Base-by-base conservation (phyloP, 208 protist genomes). In the Trypanosoma scelopori region DNA sequence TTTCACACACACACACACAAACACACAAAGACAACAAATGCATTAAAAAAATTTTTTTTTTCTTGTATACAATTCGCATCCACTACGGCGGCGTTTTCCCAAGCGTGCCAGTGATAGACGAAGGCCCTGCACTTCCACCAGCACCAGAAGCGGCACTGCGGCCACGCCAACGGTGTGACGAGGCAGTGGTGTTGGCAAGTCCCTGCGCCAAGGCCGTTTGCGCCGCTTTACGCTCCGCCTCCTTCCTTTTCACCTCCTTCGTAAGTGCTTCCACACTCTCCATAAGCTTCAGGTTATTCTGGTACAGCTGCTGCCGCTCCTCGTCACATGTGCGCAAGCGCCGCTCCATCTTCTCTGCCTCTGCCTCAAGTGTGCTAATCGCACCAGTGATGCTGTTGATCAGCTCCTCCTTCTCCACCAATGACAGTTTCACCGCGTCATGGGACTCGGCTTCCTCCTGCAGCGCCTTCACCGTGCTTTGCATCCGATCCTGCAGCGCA, bases 281-380 rank as follows among this genome's bases (percentile, higher is more conserved):
- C 13, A 93, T 84, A 45, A 93, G 79, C 25, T 66, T 65, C 6
- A 71, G 55, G 70, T 91, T 93, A 63, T 93, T 82, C 0, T 56
- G 32, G 42, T 65, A 81, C 50, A 90, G 80, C 28, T 55, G 37
- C 11, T 60, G 65, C 9, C 78, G 70, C 42, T 89, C 83, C n/a
- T 73, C 74, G 13, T 79, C 71, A 0, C 27, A 55, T 25, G 45
- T 49, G 11, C 50, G 42, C 20, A 82, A 50, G 0, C 50, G 55
- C 28, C 57, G 46, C 25, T 71, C 48, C 45, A 74, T 16, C 32
- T 65, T 59, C 25, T 68, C 58, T 11, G 50, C 56, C 7, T 78
- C 63, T n/a, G 62, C 46, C 35, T 78, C 64, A 23, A 73, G 52
- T 18, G 42, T 67, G 15, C 32, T 46, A 45, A 57, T 77, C 13